phyloP scores from a whole-genome alignment of 345 rosid species.

The Bruguiera parviflora region DNA sequence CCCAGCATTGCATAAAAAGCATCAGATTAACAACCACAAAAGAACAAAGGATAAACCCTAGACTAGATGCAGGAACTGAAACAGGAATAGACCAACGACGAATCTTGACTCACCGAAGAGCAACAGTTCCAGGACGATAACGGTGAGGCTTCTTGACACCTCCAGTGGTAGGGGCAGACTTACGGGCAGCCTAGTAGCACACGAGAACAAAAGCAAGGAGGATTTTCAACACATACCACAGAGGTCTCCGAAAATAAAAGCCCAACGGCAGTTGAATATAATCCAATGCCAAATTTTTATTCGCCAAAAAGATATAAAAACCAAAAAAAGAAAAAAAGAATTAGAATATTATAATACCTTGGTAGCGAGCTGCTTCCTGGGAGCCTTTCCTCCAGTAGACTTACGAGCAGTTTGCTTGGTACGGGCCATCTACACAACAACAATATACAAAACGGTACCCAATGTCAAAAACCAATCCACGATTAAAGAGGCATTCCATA shows the following conservation, averaged over 20 bases:
- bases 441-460: too few species aligned
- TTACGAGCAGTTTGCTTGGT: slow-evolving; percentile 96
- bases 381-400: slow-evolving; percentile 96
- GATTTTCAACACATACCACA: neutral
- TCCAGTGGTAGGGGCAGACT: slow-evolving; percentile 25
- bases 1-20: neutral
- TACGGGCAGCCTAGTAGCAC: slow-evolving; percentile 15
- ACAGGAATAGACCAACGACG: neutral
- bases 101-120: slow-evolving; percentile 14
- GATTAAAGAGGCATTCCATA: too few species aligned
- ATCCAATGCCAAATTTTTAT: neutral
- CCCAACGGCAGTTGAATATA: too few species aligned
- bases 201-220: neutral
- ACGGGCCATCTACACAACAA: slow-evolving; percentile 61
- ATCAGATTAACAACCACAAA: too few species aligned
- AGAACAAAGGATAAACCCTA: neutral
- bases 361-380: slow-evolving; percentile 94
- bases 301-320: accelerated
- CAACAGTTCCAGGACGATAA: slow-evolving; percentile 25
- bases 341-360: slow-evolving; percentile 41
- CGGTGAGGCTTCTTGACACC: slow-evolving; percentile 23
- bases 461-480: too few species aligned
- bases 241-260: neutral
- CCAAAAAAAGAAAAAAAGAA: neutral
- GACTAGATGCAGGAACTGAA: neutral